Base-by-base conservation (phyloP, 2,329 filamentous ascomycete genomes). In the Pseudogymnoascus sp. region DNA sequence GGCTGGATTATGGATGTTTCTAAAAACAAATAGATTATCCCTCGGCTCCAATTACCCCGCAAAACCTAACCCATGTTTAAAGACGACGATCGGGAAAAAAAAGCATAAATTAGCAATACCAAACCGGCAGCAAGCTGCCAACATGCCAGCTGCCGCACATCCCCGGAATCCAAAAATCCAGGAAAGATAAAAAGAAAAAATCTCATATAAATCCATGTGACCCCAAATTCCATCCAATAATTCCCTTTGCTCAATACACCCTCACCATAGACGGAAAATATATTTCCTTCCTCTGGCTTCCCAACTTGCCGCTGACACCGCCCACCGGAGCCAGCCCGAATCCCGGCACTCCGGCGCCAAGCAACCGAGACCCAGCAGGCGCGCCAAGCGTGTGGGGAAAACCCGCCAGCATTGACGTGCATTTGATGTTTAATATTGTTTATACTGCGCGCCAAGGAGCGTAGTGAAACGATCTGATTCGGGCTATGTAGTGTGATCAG, bases 11-110 rank as follows among this genome's bases (percentile, higher is more conserved):
- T n/a, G 47, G 26, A 13, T 33, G 47, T 31, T 19, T 53, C 47
- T 53, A 53, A 53, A 53, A 31, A 31, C 47, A 53, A 53, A 53
- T 53, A 53, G 47, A 33, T 53, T 26, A 26, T 33, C 47, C 47
- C n/a, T 31, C 47, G 14, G 19, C 13, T 3, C 47, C 33, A 16
- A 31, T 31, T 53, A 19, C 47, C 47, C 47, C 47, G 47, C 47
- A 53, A 53, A 31, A 50, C 24, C 47, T 53, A 53, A 53, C 5
- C n/a, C 14, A 53, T 31, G n/a, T 53, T 53, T 53, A 53, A 53
- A 53, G 21, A 11, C 47, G 26, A 19, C 47, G 26, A 53, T 53
- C 47, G n/a, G 47, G 8, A 8, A 31, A 31, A 31, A 19, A 53
- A 31, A 50, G 26, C 47, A 31, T 53, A 53, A 53, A 53, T 31